These are phyloP conservation scores for Penstemon eatonii DNA, from an alignment of 257 asterid species.

Conservation along the genomic window DNA sequence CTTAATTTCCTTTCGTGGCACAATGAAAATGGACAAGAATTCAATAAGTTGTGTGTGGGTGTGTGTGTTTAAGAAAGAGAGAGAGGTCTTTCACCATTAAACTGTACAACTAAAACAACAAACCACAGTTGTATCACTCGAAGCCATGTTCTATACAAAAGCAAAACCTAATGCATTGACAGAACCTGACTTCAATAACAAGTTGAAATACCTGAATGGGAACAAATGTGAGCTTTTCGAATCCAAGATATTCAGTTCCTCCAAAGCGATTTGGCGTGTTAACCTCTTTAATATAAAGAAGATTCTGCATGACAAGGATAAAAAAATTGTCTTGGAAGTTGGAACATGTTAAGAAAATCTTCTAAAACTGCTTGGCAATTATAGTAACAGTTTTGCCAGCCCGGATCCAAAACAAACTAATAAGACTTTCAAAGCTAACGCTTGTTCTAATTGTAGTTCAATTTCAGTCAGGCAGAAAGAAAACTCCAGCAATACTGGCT, in stretches of 20 bases:
- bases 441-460: background rate
- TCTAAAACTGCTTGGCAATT: background rate
- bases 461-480: slow-evolving; percentile 1
- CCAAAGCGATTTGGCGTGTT: slow-evolving; percentile 87
- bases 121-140: background rate
- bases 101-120: background rate
- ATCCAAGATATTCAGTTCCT: slow-evolving; percentile 81
- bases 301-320: slow-evolving; percentile 64
- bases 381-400: background rate
- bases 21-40: too few relatives aligned
- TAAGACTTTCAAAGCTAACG: background rate
- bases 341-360: slow-evolving; percentile 13
- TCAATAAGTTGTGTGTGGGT: too few relatives aligned
- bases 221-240: slow-evolving; percentile 87
- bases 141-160: slow-evolving; percentile 8
- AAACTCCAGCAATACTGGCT: background rate
- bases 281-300: slow-evolving; percentile 71
- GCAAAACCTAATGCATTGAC: background rate
- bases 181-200: slow-evolving; percentile 8
- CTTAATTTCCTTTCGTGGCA: background rate
- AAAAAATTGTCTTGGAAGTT: background rate
- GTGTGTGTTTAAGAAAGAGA: background rate
- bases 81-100: background rate
- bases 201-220: slow-evolving; percentile 80
- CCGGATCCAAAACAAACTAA: background rate